These are phyloP conservation scores for Myxozyma melibiosi DNA, from an alignment of 805 yeast species.

Conservation along the genomic window DNA sequence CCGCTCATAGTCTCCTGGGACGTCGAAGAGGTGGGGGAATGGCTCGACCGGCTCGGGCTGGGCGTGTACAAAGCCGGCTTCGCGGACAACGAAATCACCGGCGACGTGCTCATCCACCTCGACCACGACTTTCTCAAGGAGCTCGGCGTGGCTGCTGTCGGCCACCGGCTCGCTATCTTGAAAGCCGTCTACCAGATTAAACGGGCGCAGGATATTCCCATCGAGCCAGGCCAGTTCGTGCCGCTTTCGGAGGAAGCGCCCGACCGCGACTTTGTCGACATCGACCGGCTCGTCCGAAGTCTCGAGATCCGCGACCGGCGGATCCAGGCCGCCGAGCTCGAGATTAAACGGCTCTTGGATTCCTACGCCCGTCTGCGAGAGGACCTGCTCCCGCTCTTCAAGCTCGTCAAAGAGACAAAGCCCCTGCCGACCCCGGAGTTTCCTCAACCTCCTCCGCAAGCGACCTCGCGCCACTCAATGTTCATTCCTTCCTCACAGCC, in stretches of 20 bases:
- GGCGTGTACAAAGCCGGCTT: conserved; percentile 21
- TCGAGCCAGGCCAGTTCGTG: conserved; percentile 34
- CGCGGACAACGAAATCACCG: conserved; percentile 64
- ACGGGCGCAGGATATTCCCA: conserved; percentile 36
- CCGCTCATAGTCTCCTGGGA: conserved; percentile 24
- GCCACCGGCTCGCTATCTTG: conserved; percentile 62
- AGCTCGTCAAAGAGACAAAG: conserved; percentile 59
- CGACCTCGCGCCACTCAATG: conserved; percentile 31
- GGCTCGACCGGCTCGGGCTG: conserved; percentile 27
- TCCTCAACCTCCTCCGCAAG: conserved; percentile 34
- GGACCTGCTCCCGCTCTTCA: conserved; percentile 65
- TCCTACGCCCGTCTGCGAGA: conserved; percentile 56
- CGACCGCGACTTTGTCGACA: conserved; percentile 37
- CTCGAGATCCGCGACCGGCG: conserved; percentile 39
- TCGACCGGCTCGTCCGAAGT: conserved; percentile 23
- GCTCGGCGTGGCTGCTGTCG: conserved; percentile 60
- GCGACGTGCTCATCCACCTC: conserved; percentile 69
- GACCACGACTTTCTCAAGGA: conserved; percentile 73
- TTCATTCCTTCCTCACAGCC: conserved; percentile 29
- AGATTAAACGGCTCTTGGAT: conserved; percentile 45
- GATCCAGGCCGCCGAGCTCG: conserved; percentile 41
- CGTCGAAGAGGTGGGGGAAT: conserved; percentile 24
- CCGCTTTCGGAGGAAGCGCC: conserved; percentile 32
- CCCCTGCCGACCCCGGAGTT: conserved; percentile 36
- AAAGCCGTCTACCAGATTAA: conserved; percentile 59